Conservation (phyloP, 306 rosid species). For the Hylodesmum podocarpum region DNA sequence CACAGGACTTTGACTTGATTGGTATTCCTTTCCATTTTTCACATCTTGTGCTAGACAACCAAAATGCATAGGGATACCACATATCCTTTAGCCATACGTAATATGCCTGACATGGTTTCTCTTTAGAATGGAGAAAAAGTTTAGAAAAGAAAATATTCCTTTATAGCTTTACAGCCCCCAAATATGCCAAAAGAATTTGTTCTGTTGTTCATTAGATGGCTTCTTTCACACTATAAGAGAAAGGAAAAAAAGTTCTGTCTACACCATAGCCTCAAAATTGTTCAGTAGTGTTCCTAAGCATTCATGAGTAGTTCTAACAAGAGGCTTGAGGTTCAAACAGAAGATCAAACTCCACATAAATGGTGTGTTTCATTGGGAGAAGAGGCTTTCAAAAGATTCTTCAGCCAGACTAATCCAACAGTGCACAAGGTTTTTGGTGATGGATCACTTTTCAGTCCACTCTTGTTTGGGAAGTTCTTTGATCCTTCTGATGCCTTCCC, state of each 20-base stretch:
- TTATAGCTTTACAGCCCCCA: conserved; percentile 64
- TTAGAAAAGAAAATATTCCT: conserved; percentile 60
- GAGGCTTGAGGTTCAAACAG: conserved; percentile 64
- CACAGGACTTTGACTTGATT: conserved; percentile 27
- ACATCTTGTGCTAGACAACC: conserved; percentile 34
- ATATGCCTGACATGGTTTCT: conserved; percentile 43
- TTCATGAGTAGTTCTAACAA: conserved; percentile 45
- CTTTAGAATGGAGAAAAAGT: conserved; percentile 36
- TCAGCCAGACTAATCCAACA: conserved; percentile 51
- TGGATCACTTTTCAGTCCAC: conserved; percentile 88
- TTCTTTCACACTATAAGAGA: conserved; percentile 57
- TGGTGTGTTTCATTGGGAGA: conserved; percentile 82
- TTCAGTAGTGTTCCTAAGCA: conserved; percentile 9
- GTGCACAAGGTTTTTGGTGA: conserved; percentile 68
- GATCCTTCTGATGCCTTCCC: conserved; percentile 99
- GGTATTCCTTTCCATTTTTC: conserved; percentile 38
- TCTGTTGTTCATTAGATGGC: conserved; percentile 45
- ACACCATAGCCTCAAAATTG: conserved; percentile 36
- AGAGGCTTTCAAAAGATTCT: conserved; percentile 67
- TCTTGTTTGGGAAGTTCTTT: conserved; percentile 88
- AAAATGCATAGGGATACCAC: conserved; percentile 36
- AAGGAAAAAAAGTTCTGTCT: conserved; percentile 36
- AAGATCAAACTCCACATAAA: conserved; percentile 68
- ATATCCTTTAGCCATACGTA: conserved; percentile 31
- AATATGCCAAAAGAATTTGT: conserved; percentile 73